Evolutionary conservation across 345 rosid species (phyloP), one percentile per base, ranked within the genome.

Genomic region (Hibiscus tridactylites): DNA sequence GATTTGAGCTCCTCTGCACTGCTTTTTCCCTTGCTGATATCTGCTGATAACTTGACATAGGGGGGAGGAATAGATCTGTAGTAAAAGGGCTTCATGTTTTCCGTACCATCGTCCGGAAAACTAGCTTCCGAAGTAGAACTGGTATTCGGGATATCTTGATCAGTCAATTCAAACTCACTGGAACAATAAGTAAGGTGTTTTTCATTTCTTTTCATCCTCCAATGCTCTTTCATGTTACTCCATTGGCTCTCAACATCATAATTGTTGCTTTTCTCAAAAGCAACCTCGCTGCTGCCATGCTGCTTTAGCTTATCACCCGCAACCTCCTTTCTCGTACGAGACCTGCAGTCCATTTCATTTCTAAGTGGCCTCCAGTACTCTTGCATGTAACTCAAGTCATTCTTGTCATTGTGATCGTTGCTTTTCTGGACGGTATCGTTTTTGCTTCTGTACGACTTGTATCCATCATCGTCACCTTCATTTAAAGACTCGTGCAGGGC

Each of bases 71-170:
- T 65, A 68, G 72, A 73, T 80, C 81, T 76, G 71, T 82, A 75
- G 80, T 46, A 68, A 57, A 73, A 64, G 1, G 80, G 85, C 82
- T 79, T 83, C 63, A 28, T 68, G 73, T 49, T 47, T 66, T 80
- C 83, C 9, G 9, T 50, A 56, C 81, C 89, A n/a, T 88, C 87
- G 26, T 78, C 87, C 0, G 86, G 76, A 21, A 49, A 73, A 67
- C 81, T 84, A 73, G 86, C 84, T 10, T 61, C 65, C 9, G 90
- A 81, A 81, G 86, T 85, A 39, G 85, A 81, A 78, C 88, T 71
- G 19, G 81, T 80, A 65, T 49, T 69, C n/a, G 12, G 52, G 47
- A 64, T 70, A 54, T 76, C 86, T 28, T 50, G 59, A 61, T 64
- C 79, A 6, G 77, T 56, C 1, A 62, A 71, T 46, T 88, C 96